Evolutionary conservation across 805 yeast species (phyloP).

Genomic region (Debaryomyces prosopidis): DNA sequence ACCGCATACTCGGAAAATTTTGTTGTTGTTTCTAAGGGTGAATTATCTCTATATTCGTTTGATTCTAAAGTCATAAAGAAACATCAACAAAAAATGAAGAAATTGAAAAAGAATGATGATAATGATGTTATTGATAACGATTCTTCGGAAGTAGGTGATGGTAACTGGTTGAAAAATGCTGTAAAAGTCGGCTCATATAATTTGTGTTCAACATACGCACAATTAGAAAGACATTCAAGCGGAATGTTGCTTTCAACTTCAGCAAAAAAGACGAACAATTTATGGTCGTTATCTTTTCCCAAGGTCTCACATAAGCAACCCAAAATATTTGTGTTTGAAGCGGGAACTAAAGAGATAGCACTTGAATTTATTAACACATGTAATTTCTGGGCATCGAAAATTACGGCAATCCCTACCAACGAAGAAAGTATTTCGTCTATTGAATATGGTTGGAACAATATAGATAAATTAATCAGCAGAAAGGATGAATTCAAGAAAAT

Average conservation of each 20-base stretch:
- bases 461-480: slow-evolving; percentile 29
- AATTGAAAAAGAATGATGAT: slow-evolving; percentile 15
- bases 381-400: slow-evolving; percentile 88
- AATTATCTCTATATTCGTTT: slow-evolving; percentile 57
- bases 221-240: slow-evolving; percentile 22
- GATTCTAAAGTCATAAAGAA: slow-evolving; percentile 44
- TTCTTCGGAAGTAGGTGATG: slow-evolving; percentile 48
- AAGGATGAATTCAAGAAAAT: slow-evolving; percentile 30
- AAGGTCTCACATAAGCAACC: slow-evolving; percentile 33
- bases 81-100: slow-evolving; percentile 34
- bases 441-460: slow-evolving; percentile 78
- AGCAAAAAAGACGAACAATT: slow-evolving; percentile 12
- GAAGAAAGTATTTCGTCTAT: slow-evolving; percentile 72
- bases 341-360: slow-evolving; percentile 68
- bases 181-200: slow-evolving; percentile 53
- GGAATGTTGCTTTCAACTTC: slow-evolving; percentile 5
- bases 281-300: slow-evolving; percentile 62
- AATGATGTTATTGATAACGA: slow-evolving; percentile 6
- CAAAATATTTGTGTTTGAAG: slow-evolving; percentile 57
- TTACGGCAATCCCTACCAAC: slow-evolving; percentile 72
- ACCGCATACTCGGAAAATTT: slow-evolving; percentile 47
- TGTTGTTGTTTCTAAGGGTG: slow-evolving; percentile 70
- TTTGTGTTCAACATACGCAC: slow-evolving; percentile 53
- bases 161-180: slow-evolving; percentile 70
- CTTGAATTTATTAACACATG: slow-evolving; percentile 70